phyloP scores from a whole-genome alignment of 2,329 filamentous ascomycete species.

The Paracoccidioides brasiliensis region DNA sequence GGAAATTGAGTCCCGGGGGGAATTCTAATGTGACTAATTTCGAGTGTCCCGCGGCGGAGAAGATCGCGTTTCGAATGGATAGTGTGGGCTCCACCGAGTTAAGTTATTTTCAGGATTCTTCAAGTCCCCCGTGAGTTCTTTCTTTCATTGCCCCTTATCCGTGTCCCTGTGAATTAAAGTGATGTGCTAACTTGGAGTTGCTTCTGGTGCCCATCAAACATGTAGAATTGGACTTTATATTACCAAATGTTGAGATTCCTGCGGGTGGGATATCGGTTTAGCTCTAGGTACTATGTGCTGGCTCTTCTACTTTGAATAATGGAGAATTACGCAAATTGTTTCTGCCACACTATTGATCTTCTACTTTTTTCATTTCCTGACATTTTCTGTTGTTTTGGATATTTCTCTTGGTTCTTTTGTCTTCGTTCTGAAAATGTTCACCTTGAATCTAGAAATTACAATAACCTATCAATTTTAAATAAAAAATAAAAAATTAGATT shows the following conservation, averaged over 20 bases:
- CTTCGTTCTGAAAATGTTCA: no score
- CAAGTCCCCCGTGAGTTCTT: slow-evolving; percentile 34
- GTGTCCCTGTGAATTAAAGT: not conserved
- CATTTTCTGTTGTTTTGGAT: no score
- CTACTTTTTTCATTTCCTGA: no score
- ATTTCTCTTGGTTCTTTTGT: no score
- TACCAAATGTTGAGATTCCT: slow-evolving; percentile 10
- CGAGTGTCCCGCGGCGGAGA: slow-evolving; percentile 41
- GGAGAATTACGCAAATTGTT: no score
- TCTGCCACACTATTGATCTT: no score
- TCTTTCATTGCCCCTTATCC: not conserved
- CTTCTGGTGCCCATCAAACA: not conserved
- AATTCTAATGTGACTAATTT: slow-evolving; percentile 42
- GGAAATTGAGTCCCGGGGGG: slow-evolving; percentile 40
- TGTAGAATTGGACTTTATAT: slow-evolving; percentile 30
- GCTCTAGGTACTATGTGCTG: no score
- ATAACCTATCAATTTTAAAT: no score
- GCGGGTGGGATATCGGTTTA: not conserved
- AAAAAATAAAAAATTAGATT: no score
- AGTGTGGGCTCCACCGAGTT: slow-evolving; percentile 39
- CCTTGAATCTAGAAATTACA: no score
- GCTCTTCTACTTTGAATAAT: no score
- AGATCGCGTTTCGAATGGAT: slow-evolving; percentile 41
- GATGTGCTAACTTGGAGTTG: not conserved
- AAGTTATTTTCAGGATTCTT: slow-evolving; percentile 53